A percentile compares a stretch with the other conserved stretches of the same genome.
These are phyloP conservation scores for Clohesyomyces aquaticus DNA, from an alignment of 495 filamentous ascomycete species.

Conservation along the genomic window DNA sequence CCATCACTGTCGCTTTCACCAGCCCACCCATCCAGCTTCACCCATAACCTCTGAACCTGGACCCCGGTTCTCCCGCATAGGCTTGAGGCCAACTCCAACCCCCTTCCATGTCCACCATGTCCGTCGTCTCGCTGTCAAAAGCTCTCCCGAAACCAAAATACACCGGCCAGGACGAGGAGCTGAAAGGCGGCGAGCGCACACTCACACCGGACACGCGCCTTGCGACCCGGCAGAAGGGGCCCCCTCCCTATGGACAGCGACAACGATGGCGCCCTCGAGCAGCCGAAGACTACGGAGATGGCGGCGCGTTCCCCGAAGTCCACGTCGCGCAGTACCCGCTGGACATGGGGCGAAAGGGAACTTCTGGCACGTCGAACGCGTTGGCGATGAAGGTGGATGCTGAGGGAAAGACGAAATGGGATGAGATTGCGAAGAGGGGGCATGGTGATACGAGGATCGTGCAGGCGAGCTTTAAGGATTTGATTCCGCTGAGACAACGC, in stretches of 20 bases:
- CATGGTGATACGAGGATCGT: conserved; percentile 82
- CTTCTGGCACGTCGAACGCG: conserved; percentile 75
- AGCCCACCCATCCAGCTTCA: background rate
- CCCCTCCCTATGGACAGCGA: conserved; percentile 83
- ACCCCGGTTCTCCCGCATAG: too few species aligned
- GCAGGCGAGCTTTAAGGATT: conserved; percentile 93
- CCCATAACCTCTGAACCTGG: too few species aligned
- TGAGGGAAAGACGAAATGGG: conserved; percentile 93
- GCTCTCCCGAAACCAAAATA: conserved; percentile 90
- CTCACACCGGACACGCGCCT: conserved; percentile 83
- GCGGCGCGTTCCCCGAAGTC: conserved; percentile 94
- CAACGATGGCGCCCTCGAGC: conserved; percentile 84
- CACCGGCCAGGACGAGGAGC: conserved; percentile 74
- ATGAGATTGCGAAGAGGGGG: conserved; percentile 90
- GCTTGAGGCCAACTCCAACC: background rate
- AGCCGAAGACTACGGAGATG: conserved; percentile 92
- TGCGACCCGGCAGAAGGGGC: conserved; percentile 78
- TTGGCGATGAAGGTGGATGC: conserved; percentile 88
- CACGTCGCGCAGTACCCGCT: conserved; percentile 93
- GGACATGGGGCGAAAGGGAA: conserved; percentile 83
- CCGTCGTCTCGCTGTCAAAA: conserved; percentile 69
- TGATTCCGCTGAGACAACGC: conserved; percentile 91
- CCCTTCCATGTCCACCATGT: conserved; percentile 24
- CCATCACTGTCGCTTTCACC: background rate
- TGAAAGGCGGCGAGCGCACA: conserved; percentile 77